Evolutionary conservation across 805 yeast genomes (phyloP).

Genomic region (Candida fluviatilis): DNA sequence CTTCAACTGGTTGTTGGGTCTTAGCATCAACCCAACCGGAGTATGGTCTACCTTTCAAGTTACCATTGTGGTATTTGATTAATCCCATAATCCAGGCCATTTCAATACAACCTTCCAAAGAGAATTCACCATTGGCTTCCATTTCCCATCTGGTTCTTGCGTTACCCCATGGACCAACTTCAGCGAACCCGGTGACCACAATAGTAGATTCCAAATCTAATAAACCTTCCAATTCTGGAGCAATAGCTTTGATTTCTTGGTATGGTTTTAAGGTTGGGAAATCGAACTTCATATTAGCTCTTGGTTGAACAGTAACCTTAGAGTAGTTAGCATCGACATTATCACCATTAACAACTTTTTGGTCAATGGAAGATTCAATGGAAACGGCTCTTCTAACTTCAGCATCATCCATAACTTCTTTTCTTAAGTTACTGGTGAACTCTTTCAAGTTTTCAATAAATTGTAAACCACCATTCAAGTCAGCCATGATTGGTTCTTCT

Average conservation of each 20-base stretch:
- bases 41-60: constrained; percentile 83
- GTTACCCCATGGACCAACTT: constrained; percentile 99
- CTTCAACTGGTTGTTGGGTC: constrained; percentile 89
- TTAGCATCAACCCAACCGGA: constrained; percentile 98
- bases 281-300: constrained; percentile 89
- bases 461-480: constrained; percentile 98
- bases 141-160: constrained; percentile 99
- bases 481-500: constrained; percentile 94
- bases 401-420: constrained; percentile 71
- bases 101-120: constrained; percentile 96
- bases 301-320: constrained; percentile 77
- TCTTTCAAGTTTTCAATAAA: constrained; percentile 88
- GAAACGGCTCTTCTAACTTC: constrained; percentile 95
- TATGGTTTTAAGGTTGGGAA: constrained; percentile 87
- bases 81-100: constrained; percentile 99
- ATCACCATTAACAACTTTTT: constrained; percentile 79
- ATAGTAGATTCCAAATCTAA: constrained; percentile 87
- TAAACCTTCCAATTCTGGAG: constrained; percentile 83
- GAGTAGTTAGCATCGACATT: constrained; percentile 82
- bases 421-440: constrained; percentile 74
- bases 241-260: constrained; percentile 60
- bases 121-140: constrained; percentile 93
- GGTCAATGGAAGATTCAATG: constrained; percentile 87
- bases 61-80: constrained; percentile 92
- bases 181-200: constrained; percentile 97